Evolutionary conservation across 805 yeast species (phyloP), one percentile per base, ranked within the genome.

Genomic region (Metschnikowia arizonensis): DNA sequence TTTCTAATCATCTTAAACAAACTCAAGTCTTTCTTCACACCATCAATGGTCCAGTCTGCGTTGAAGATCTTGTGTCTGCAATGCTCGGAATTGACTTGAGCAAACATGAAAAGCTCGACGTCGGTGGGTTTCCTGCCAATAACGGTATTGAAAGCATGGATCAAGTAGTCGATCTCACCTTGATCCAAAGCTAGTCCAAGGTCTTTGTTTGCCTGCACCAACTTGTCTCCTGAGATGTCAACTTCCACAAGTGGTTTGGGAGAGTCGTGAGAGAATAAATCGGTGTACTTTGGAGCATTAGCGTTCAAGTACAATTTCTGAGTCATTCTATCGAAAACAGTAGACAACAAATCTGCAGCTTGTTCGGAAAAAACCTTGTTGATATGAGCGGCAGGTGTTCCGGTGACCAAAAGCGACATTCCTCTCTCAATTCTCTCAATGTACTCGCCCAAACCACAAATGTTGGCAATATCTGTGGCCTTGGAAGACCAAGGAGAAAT

Each of bases 401-500:
- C 45, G n/a, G 51, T 42, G 56, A 93, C 72, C 55, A 87, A 66
- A 33, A 93, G 68, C 5, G 93, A 82, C 51, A 83, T 56, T 47
- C 99, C 99, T 61, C 99, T 81, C 72, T 93, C 99, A 46, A 93
- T 82, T 58, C 98, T 79, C 59, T 81, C 87, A 40, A 93, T 74
- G 49, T 75, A 77, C 15, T 75, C 73, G 31, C 73, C 77, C 49
- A 93, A 75, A 8, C 97, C 97, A 69, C 96, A 88, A 46, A 87
- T 95, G 46, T 82, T 79, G 42, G 90, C 78, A 55, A 93, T 93
- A 68, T 93, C 91, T 33, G 99, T 90, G 23, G 99, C 99, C 69
- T 93, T 93, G 11, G 98, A 90, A 8, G 97, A 88, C 99, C 99
- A 93, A 28, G 99, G 98, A 21, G 98, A 90, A 54, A 93, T 91